A percentile compares a stretch with the other conserved stretches of the same genome.
Evolutionary conservation across 176 grass and related monocot species (phyloP).

Genomic region (Pharus latifolius): DNA sequence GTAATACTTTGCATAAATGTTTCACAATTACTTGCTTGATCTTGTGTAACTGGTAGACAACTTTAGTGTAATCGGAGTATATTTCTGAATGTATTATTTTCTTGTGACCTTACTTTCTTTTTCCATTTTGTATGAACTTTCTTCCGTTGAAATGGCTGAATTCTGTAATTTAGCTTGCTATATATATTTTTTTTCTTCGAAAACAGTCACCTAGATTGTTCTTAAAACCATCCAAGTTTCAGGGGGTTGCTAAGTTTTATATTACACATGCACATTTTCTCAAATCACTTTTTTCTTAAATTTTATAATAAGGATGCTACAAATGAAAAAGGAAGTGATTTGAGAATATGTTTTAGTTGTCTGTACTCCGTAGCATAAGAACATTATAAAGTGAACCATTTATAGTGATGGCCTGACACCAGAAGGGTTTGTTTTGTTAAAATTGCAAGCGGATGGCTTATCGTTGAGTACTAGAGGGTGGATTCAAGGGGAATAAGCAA

Average conservation of each 20-base stretch:
- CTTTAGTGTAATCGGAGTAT: conserved; percentile 6
- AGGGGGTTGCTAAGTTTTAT: background rate
- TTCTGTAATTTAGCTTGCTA: background rate
- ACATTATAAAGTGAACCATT: too few species aligned
- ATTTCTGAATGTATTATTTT: background rate
- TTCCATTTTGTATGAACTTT: background rate
- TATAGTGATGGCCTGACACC: too few species aligned
- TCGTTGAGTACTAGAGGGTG: too few species aligned
- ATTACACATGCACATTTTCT: background rate
- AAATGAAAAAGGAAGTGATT: background rate
- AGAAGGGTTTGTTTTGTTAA: too few species aligned
- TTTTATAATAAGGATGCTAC: background rate
- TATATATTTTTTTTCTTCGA: conserved; percentile 2
- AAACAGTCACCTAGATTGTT: background rate
- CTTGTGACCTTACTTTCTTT: background rate
- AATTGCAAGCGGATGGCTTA: too few species aligned
- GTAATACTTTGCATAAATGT: background rate
- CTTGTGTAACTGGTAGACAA: background rate
- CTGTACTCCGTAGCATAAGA: too few species aligned
- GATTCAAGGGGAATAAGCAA: too few species aligned
- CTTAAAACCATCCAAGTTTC: background rate
- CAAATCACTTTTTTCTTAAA: background rate
- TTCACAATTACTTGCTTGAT: background rate
- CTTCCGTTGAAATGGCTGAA: conserved; percentile 11
- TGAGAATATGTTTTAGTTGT: background rate